phyloP scores from a whole-genome alignment of 2,329 filamentous ascomycete species.

The Teratosphaeria destructans region DNA sequence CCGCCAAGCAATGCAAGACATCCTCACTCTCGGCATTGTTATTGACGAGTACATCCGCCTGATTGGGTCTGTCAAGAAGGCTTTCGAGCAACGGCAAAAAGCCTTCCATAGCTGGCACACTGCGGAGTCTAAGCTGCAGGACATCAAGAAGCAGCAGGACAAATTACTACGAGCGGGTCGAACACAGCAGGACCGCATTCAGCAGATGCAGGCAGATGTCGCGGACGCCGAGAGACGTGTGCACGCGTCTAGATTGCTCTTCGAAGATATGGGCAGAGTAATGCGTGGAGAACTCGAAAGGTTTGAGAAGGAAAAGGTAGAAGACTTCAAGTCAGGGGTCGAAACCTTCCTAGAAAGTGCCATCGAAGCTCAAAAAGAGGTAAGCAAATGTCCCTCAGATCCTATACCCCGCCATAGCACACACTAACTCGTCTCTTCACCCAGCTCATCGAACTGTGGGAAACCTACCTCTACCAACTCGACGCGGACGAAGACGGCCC shows the following conservation, averaged over 20 bases:
- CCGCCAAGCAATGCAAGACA: constrained; percentile 91
- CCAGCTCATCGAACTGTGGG: constrained; percentile 80
- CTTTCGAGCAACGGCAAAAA: constrained; percentile 87
- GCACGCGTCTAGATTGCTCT: constrained; percentile 77
- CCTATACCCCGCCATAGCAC: neutral
- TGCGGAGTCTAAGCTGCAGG: constrained; percentile 81
- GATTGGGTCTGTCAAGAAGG: constrained; percentile 88
- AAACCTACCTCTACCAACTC: constrained; percentile 92
- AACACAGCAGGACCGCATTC: constrained; percentile 89
- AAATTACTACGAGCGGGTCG: constrained; percentile 92
- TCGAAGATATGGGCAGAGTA: constrained; percentile 93
- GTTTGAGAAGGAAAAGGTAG: constrained; percentile 95
- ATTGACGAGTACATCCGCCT: constrained; percentile 97
- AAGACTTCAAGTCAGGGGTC: constrained; percentile 96
- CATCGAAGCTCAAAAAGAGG: constrained; percentile 97
- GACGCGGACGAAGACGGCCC: constrained; percentile 78
- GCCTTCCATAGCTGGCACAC: constrained; percentile 90
- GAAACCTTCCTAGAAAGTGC: constrained; percentile 96
- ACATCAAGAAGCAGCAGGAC: constrained; percentile 80
- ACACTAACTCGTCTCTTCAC: neutral
- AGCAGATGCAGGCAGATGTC: constrained; percentile 85
- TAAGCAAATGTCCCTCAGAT: constrained; percentile 33
- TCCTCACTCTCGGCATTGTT: constrained; percentile 90
- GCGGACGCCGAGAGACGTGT: constrained; percentile 90
- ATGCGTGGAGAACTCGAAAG: constrained; percentile 86